Base-by-base conservation (phyloP, 2,329 filamentous ascomycete genomes). In the Sclerotinia glacialis region DNA sequence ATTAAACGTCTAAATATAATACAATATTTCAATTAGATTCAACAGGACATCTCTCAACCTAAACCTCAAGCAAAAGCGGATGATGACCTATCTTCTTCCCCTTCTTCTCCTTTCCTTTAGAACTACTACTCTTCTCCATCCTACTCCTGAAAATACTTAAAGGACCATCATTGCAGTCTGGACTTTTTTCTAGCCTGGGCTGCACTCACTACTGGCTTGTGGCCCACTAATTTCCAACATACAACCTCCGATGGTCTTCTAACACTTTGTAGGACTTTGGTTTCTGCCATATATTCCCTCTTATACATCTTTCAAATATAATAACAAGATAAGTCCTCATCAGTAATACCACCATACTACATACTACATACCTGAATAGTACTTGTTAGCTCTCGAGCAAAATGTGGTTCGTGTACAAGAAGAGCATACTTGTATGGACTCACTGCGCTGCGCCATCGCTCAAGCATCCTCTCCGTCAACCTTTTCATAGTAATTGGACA, bases 11-110 rank as follows among this genome's bases (percentile, higher is more conserved):
- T 14, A 40, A 40, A 14, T 40, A 40, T 2, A 40, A 40, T 4
- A 5, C 37, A 14, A 14, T 14, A 16, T 16, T 40, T 5, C 37
- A 3, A 40, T 40, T 16, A 16, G 5, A 16, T 40, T 16, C 37
- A 16, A 40, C 37, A 40, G n/a, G n/a, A n/a, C n/a, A n/a, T n/a
- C n/a, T 11, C 28, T 34, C 11, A 37, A 11, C 18, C 1, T 47
- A 63, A 46, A 54, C 7, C 23, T 61, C 56, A 23, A 66, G 34
- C 14, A 63, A 47, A 16, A 66, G 52, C 14, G 64, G 64, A 62
- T 66, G 64, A 66, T 66, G 64, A 37, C 49, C 58, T 52, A 61
- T 54, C 5, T 61, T 63, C 58, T 65, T 65, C 2, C 53, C n/a
- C 23, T 65, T 54, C 54, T 50, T 65, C 2, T 60, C 63, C 54